Base-by-base conservation (phyloP, 306 rosid genomes). In the Vigna trinervia region DNA sequence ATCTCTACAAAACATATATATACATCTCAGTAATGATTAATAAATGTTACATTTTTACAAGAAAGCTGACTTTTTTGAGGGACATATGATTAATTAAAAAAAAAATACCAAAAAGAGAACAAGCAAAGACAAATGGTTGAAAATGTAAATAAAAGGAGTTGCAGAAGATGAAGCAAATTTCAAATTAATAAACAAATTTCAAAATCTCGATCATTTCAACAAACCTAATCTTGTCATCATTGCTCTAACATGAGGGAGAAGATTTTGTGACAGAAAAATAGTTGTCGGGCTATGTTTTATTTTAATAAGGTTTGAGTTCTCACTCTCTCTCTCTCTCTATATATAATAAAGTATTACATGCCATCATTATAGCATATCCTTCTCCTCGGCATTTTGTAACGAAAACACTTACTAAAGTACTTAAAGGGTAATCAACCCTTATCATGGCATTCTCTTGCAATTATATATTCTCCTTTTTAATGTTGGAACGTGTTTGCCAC, bases 401-500 rank as follows among this genome's bases (percentile, higher is more conserved):
- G 63, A 14, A 59, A 70, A 45, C 54, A 22, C 17, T 39, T 39
- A 41, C 20, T 2, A 66, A 32, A 15, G 34, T 0, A 61, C 61
- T 69, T 43, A 43, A 30, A 14, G 22, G 19, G 20, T 41, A 68
- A 23, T 59, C 10, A 56, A 78, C 45, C 45, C 47, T 45, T 58
- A 53, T 52, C 38, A 17, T 67, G 12, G 4, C 2, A 22, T 38
- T 63, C 43, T 61, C 48, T 59, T 69, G 63, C 51, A 17, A 58
- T n/a, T 30, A 69, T 9, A 8, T 39, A 39, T 54, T 3, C 0
- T 74, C 5, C 69, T 38, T 47, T 52, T 52, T 14, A 17, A 75
- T 59, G 19, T 41, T 60, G 19, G 66, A 84, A 87, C 84, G 77
- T 87, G 88, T 60, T 75, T 43, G 43, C 64, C 75, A 34, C 69